Percentiles rank a stretch among this genome's conserved stretches.
These are phyloP conservation scores for Monilinia aucupariae DNA, from an alignment of 2,329 filamentous ascomycete species.

Conservation along the genomic window DNA sequence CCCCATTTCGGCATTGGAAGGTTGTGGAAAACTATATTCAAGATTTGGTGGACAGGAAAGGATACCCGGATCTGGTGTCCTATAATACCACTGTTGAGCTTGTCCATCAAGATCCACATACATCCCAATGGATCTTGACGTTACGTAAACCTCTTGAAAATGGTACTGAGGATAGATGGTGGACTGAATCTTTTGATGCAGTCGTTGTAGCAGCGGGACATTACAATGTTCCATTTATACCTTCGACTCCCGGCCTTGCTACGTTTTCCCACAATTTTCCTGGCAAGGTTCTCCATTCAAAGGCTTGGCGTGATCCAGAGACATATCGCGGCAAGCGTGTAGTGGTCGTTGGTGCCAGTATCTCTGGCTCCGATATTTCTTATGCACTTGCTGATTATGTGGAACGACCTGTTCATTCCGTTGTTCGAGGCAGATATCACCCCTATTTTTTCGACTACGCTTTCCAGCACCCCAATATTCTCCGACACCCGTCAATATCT, in stretches of 20 bases:
- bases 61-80: conserved; percentile 47
- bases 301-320: conserved; percentile 62
- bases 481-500: conserved; percentile 44
- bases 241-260: conserved; percentile 52
- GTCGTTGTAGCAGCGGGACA: conserved; percentile 63
- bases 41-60: conserved; percentile 45
- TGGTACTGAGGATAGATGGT: conserved; percentile 50
- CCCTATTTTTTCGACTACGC: conserved; percentile 54
- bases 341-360: conserved; percentile 57
- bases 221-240: conserved; percentile 60
- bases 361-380: conserved; percentile 59
- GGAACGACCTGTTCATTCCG: conserved; percentile 45
- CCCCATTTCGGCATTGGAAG: conserved; percentile 57
- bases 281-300: conserved; percentile 58
- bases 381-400: conserved; percentile 46
- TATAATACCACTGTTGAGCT: conserved; percentile 59
- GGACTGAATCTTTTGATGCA: conserved; percentile 59
- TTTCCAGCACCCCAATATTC: conserved; percentile 53
- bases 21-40: conserved; percentile 52
- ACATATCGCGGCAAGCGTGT: conserved; percentile 50
- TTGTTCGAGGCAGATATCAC: conserved; percentile 49
- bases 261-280: conserved; percentile 53
- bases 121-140: conserved; percentile 47
- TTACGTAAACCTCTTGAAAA: conserved; percentile 42
- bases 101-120: conserved; percentile 44